A percentile compares a stretch with the other conserved stretches of the same genome.
These are phyloP conservation scores for Lepiota subincarnata DNA, from an alignment of 768 basidiomycete species.

Conservation along the genomic window DNA sequence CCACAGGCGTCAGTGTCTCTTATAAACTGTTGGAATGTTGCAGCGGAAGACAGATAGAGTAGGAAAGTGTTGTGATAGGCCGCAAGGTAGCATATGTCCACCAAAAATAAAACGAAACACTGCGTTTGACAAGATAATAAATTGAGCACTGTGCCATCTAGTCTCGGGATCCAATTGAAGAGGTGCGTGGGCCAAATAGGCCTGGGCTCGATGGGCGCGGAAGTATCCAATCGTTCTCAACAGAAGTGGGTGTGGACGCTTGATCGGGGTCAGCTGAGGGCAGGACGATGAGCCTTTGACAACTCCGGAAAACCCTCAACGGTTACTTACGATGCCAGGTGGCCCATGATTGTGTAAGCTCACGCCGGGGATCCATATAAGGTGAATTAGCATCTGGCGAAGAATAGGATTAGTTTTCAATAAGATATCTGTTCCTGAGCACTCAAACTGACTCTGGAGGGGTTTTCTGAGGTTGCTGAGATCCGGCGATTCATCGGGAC, in stretches of 20 bases:
- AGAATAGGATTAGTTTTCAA: too few species aligned
- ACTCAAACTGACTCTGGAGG: too few species aligned
- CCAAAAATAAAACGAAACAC: too few species aligned
- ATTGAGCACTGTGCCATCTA: background rate
- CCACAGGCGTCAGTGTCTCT: too few species aligned
- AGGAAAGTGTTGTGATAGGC: too few species aligned
- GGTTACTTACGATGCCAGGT: slow-evolving; percentile 61
- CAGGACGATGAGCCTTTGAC: background rate
- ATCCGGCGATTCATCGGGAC: too few species aligned
- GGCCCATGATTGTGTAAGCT: slow-evolving; percentile 47
- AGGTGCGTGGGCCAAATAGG: slow-evolving; percentile 71
- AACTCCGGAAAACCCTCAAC: background rate
- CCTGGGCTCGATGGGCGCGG: slow-evolving; percentile 59
- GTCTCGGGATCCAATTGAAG: slow-evolving; percentile 5
- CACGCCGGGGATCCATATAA: slow-evolving; percentile 37
- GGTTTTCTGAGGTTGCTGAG: too few species aligned
- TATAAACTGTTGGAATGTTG: too few species aligned
- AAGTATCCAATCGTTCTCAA: slow-evolving; percentile 58
- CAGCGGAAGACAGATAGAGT: too few species aligned
- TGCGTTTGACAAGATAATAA: background rate
- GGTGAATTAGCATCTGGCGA: background rate
- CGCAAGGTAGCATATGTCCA: too few species aligned
- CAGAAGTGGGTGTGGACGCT: slow-evolving; percentile 57
- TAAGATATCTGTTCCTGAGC: too few species aligned
- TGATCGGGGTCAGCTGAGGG: slow-evolving; percentile 52